phyloP scores from a whole-genome alignment of 1,284 basidiomycete species.

The Vanrija sp. region DNA sequence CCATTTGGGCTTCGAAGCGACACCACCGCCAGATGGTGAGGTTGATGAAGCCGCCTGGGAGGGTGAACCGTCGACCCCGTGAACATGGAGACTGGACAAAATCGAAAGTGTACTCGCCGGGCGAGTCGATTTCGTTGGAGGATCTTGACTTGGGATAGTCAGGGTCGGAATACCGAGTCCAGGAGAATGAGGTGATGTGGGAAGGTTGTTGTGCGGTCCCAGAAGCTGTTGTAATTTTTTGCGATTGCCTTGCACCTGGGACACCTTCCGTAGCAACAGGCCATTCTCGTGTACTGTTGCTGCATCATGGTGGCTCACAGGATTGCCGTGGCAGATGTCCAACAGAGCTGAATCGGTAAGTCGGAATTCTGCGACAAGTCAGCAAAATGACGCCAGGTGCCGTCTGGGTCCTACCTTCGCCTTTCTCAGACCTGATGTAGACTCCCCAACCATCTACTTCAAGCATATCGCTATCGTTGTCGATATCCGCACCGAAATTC shows the following conservation, averaged over 20 bases:
- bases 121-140: slow-evolving; percentile 64
- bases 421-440: slow-evolving; percentile 60
- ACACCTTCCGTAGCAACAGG: slow-evolving; percentile 62
- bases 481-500: slow-evolving; percentile 39
- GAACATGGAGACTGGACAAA: slow-evolving; percentile 84
- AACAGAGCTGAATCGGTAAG: slow-evolving; percentile 81
- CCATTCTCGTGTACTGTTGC: slow-evolving; percentile 64
- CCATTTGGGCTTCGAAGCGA: slow-evolving; percentile 48
- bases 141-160: not conserved
- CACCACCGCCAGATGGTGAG: slow-evolving; percentile 45
- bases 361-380: slow-evolving; percentile 56
- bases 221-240: slow-evolving; percentile 57
- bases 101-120: slow-evolving; percentile 85
- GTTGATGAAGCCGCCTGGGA: slow-evolving; percentile 26
- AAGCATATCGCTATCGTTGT: slow-evolving; percentile 58
- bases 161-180: too few relatives aligned
- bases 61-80: slow-evolving; percentile 60
- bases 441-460: slow-evolving; percentile 85
- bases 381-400: slow-evolving; percentile 1
- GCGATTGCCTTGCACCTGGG: slow-evolving; percentile 51
- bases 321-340: slow-evolving; percentile 69
- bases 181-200: slow-evolving; percentile 49
- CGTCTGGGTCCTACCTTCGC: slow-evolving; percentile 54
- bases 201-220: slow-evolving; percentile 54
- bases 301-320: slow-evolving; percentile 2